Base-by-base conservation (phyloP, 257 asterid species). In the Phtheirospermum japonicum region DNA sequence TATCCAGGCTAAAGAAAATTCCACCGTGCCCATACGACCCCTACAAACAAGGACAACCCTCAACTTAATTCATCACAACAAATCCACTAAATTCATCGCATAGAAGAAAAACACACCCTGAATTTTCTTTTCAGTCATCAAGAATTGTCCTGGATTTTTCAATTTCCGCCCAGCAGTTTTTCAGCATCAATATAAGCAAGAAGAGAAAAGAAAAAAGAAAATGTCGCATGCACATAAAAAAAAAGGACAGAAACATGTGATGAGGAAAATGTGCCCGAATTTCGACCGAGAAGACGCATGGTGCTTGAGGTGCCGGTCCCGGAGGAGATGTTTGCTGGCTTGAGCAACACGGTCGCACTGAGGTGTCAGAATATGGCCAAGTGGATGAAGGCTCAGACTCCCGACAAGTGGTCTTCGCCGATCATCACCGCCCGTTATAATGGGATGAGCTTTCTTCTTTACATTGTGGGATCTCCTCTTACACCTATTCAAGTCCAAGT, bases 311-410 rank as follows among this genome's bases (percentile, higher is more conserved):
- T 86, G 7, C 96, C 98, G 14, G 77, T 91, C 13, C 96, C 96
- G 17, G 98, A 91, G 77, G 96, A 91, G 75, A 85, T 91, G 94
- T 91, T 91, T 66, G 33, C 79, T 9, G 79, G 80, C 9, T 70
- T 88, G 71, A 96, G 98, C 0, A 85, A 62, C 36, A 85, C 75
- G 59, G 79, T 77, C 30, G 92, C 94, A 1, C 59, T 84, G 59
- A 71, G 98, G n/a, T 91, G 96, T 95, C 96, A 88, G 77, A 85
- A 83, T 28, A 85, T 91, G 98, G 75, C 96, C 4, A 82, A 94
- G 9, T 90, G 96, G 98, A 88, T 88, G 96, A 85, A 82, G 67
- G 96, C 96, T 4, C 98, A 91, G 45, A 83, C 96, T 0, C 45
- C 81, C 4, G 96, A 91, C 48, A 88, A 88, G 62, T 85, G 91